Evolutionary conservation across 352 stramenopile genomes (phyloP).

Genomic region (Pythium rhizo-oryzae): DNA sequence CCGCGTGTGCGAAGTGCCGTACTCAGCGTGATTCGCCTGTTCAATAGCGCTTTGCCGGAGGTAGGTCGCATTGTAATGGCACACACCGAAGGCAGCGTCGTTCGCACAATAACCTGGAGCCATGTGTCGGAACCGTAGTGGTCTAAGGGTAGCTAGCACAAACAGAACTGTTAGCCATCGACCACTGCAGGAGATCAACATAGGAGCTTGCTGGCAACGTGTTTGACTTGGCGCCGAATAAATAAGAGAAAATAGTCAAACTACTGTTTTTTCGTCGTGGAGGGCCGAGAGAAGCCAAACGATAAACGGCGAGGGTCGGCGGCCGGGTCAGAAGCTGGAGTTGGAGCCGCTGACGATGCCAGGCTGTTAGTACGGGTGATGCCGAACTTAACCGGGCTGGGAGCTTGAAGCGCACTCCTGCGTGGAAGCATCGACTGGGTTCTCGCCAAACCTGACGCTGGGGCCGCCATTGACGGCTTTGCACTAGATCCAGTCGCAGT

Average conservation of each 20-base stretch:
- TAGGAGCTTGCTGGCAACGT: neutral
- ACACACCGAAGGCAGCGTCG: neutral
- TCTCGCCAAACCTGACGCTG: neutral
- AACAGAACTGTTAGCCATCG: too few relatives aligned
- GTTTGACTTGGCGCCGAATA: conserved; percentile 10
- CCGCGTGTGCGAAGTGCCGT: conserved; percentile 1
- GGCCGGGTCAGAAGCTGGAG: neutral
- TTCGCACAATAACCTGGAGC: neutral
- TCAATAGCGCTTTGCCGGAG: neutral
- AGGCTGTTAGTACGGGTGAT: conserved; percentile 21
- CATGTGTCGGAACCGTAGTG: neutral
- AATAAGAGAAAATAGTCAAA: conserved; percentile 12
- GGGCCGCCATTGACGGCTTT: neutral
- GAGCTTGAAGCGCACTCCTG: conserved; percentile 31
- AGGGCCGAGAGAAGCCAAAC: conserved; percentile 39
- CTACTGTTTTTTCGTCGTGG: conserved; percentile 29
- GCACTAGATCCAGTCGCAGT: neutral
- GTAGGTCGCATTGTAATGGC: neutral
- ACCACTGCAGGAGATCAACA: too few relatives aligned
- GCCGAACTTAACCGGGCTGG: conserved; percentile 27
- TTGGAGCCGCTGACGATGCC: neutral
- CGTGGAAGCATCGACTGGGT: conserved; percentile 30
- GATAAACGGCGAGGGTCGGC: conserved; percentile 30
- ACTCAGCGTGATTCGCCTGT: neutral
- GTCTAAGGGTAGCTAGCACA: too few relatives aligned